Evolutionary conservation across 1,284 basidiomycete species (phyloP), one percentile per base, ranked within the genome.

Genomic region (Stereum hirsutum): DNA sequence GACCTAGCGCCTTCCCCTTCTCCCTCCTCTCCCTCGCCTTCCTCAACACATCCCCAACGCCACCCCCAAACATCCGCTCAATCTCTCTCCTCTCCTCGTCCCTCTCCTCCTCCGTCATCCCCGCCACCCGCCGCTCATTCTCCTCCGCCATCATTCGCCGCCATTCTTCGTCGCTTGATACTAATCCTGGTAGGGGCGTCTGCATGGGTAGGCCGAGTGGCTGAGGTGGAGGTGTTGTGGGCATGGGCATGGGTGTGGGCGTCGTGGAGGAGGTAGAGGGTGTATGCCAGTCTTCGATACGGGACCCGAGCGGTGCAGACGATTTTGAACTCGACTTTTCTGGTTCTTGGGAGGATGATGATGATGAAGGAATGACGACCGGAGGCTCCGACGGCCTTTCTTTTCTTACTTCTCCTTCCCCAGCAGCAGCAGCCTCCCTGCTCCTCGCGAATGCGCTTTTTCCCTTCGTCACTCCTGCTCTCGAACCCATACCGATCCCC

Each of bases 1-100:
- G 8, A 11, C 33, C 10, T 12, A 8, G 49, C 24, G 45, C 42
- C 39, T 54, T 48, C n/a, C 49, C 40, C 12, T 47, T 51, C 44
- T 66, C 69, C 49, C 75, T 65, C 19, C 69, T 68, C 46, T 70
- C 61, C 40, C 66, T 69, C 30, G 74, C 70, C 41, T 31, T 74
- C 49, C 65, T 67, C 50, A 92, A 52, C 2, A 81, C 64, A 31
- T 80, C 79, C 7, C 70, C 69, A 23, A 88, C 65, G 24, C 70
- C 72, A 1, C 70, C 55, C 0, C 87, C 87, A 60, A 90, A 83
- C 36, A 70, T 68, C 47, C 81, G 74, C 30, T 84, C 51, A 30
- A 89, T 75, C 50, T 85, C 78, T 43, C 64, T 60, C 17, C 23
- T 65, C 55, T 82, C 81, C 42, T 70, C 59, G 43, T 75, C 69